Evolutionary conservation across 2,329 filamentous ascomycete species (phyloP).

Genomic region (Trichoderma asperellum): DNA sequence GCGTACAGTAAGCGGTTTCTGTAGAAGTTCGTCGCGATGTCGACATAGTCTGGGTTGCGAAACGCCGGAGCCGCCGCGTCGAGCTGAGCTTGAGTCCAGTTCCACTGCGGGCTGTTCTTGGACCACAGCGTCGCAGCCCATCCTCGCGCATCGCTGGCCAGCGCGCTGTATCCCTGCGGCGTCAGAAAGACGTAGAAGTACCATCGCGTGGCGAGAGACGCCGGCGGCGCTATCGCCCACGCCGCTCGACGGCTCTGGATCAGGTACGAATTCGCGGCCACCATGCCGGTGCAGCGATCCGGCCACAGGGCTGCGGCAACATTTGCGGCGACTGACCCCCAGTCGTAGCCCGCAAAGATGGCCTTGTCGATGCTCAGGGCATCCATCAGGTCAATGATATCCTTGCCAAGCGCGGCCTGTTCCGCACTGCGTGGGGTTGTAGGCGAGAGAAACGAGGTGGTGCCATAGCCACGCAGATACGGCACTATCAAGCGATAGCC

Average conservation of each 20-base stretch:
- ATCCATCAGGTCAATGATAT: constrained; percentile 37
- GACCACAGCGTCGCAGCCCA: constrained; percentile 34
- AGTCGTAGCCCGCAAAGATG: constrained; percentile 38
- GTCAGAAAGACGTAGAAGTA: constrained; percentile 37
- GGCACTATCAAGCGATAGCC: constrained; percentile 38
- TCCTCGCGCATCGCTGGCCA: constrained; percentile 31
- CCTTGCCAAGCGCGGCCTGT: constrained; percentile 36
- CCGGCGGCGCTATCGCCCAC: constrained; percentile 30
- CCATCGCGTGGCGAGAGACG: constrained; percentile 35
- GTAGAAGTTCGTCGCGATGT: constrained; percentile 54
- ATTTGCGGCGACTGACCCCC: constrained; percentile 37
- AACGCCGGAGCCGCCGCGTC: constrained; percentile 32
- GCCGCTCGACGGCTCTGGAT: constrained; percentile 30
- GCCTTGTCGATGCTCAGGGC: constrained; percentile 34
- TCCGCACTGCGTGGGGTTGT: constrained; percentile 35
- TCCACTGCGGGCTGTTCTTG: constrained; percentile 35
- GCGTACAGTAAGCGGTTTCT: constrained; percentile 37
- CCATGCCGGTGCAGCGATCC: constrained; percentile 36
- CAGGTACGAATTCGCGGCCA: constrained; percentile 33
- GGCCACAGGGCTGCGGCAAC: constrained; percentile 38
- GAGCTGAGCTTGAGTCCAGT: constrained; percentile 32
- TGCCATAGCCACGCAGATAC: constrained; percentile 37
- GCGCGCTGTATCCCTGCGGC: constrained; percentile 32
- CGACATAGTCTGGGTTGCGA: constrained; percentile 33
- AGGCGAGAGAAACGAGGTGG: constrained; percentile 34